Percentiles rank a stretch among this genome's conserved stretches.
Conservation (phyloP, 2,329 filamentous ascomycete genomes). For the Apiospora phragmitis region DNA sequence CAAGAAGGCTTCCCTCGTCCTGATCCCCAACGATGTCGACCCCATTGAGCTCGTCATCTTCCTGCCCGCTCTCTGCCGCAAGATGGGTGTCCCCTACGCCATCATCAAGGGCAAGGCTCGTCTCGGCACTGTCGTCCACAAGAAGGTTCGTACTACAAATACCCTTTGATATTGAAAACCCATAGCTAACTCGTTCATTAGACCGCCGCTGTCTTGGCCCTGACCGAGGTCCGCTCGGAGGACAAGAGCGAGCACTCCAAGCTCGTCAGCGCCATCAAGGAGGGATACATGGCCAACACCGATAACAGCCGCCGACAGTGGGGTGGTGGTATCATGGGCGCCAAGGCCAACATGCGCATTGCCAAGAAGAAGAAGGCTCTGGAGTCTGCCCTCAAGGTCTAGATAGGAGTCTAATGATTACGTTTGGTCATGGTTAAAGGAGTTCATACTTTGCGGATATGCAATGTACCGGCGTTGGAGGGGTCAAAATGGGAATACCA, state of each 20-base stretch:
- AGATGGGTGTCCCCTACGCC: conserved; percentile 99
- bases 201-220: conserved; percentile 93
- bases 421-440: conserved; percentile 30
- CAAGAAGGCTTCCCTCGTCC: conserved; percentile 98
- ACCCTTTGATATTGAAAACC: conserved; percentile 20
- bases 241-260: conserved; percentile 99
- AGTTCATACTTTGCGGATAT: conserved; percentile 31
- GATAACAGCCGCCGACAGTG: conserved; percentile 90
- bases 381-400: conserved; percentile 97
- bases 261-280: conserved; percentile 94
- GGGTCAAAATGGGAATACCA: conserved; percentile 38
- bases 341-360: conserved; percentile 80
- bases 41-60: conserved; percentile 99
- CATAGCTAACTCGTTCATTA: conserved; percentile 40
- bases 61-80: conserved; percentile 97
- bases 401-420: conserved; percentile 34
- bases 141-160: conserved; percentile 70
- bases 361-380: conserved; percentile 93
- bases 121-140: conserved; percentile 98
- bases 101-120: conserved; percentile 99
- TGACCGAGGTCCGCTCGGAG: conserved; percentile 96
- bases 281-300: conserved; percentile 95
- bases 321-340: conserved; percentile 99
- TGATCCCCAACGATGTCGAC: conserved; percentile 99
- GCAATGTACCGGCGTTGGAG: conserved; percentile 38